Evolutionary conservation across 257 asterid species (phyloP), one percentile per base, ranked within the genome.

Genomic region (Haberlea rhodopensis): DNA sequence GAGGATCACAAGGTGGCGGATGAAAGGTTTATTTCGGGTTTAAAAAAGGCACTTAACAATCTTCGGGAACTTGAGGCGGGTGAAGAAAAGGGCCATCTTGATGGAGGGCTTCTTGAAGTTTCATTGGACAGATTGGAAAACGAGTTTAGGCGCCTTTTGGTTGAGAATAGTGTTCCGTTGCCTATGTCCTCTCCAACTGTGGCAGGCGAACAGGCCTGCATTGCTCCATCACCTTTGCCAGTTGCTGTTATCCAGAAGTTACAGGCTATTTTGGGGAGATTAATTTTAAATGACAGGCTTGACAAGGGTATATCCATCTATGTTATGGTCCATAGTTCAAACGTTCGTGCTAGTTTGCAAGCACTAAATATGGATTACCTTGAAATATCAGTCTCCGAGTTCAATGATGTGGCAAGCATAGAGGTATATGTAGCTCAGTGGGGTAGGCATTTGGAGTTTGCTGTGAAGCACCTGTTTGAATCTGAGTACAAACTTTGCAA

Each of bases 331-430:
- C 84, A 96, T 58, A 85, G 96, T 55, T 75, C 84, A 23, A 91
- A 82, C 66, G 96, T 87, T 13, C 78, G 90, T 67, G 90, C 92
- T 27, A 85, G 95, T 79, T 71, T 91, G 77, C 86, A 68, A 60
- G 95, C 95, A 1, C 96, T 91, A 61, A 84, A 78, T 68, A 75
- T 91, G 84, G 98, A 89, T 77, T 91, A 91, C 67, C 94, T 91
- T 46, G 96, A 87, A 74, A 88, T 89, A 59, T 86, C 95, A 2
- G 86, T 76, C 10, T 85, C 96, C 1, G 96, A 91, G 73, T 86
- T 91, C 65, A 86, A 91, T 66, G 81, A 79, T 48, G 91, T 91
- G 62, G 84, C 84, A n/a, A 86, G 95, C 79, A 83, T 91, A 46
- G 95, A 91, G 76, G 81, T 74, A 13, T 81, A 81, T 52, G 89